Base-by-base conservation (phyloP, 306 rosid genomes). In the Quercus robur region DNA sequence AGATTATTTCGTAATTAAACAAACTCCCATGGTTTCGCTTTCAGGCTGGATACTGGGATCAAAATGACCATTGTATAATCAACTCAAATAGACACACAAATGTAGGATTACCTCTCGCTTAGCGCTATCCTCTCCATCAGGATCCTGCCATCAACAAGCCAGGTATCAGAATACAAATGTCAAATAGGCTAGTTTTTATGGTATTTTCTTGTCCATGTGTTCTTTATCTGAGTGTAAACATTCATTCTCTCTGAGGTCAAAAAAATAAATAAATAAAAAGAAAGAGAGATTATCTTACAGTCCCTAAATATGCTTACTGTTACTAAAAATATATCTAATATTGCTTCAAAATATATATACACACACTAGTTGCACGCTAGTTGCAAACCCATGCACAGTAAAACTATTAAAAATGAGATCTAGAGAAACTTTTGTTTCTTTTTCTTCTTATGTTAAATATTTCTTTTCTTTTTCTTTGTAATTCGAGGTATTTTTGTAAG, bases 291-390 rank as follows among this genome's bases (percentile, higher is more conserved):
- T 25, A 78, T 78, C 93, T 90, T 92, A 94, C 98, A 70, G 70
- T 73, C 77, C 97, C 97, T 35, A 83, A 94, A 90, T 77, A 90
- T 73, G 56, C 80, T 80, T 51, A 89, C 82, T 58, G 83, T 70
- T 35, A 35, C 44, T 35, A 35, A 35, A 35, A 35, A 6, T 35
- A 35, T 35, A 35, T 35, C 44, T 6, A 35, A 35, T 35, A 35
- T 35, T 35, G 44, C 44, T 35, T 35, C 44, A 35, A 6, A 35
- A 33, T 33, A 33, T 33, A 33, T 33, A 33, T 5, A 33, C 0
- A 33, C 0, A 33, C 7, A 33, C n/a, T n/a, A n/a, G n/a, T n/a
- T n/a, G n/a, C n/a, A n/a, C 38, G 5, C 41, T 35, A 5, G 41
- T 38, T 38, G 46, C 46, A 38, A 38, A 7, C 10, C 10, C 46